Evolutionary conservation across 1,284 basidiomycete genomes (phyloP), one percentile per base, ranked within the genome.

Genomic region (Megacollybia platyphylla): DNA sequence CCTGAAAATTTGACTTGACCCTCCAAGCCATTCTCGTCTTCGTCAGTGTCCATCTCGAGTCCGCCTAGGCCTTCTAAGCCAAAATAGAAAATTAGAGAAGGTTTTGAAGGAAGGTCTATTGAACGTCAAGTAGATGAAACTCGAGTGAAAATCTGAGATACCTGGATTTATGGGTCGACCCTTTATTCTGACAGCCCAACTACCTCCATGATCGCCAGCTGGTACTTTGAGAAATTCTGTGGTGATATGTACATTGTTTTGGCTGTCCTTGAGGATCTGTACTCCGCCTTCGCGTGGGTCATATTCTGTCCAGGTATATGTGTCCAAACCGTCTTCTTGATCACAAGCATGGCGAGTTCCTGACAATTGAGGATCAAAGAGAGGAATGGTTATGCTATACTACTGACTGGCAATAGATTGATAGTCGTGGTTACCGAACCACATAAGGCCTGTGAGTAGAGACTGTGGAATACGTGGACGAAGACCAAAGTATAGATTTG

Each of bases 401-500:
- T 15, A 67, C 81, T 56, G 50, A 83, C 84, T 70, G 45, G 62
- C 59, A 45, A 87, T 66, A 24, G 83, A 79, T 54, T 78, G 67
- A 56, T 76, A 92, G 59, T 92, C 74, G 38, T 87, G 78, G 4
- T 84, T 79, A 18, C 89, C 86, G 59, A 87, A 87, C 91, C 92
- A 97, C 59, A 93, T 76, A 34, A 97, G 72, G 30, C 92, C 93
- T 2, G 86, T 87, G 78, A 93, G 76, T 24, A 96, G 70, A 9
- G 88, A 90, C 51, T 89, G 76, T 1, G 92, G 87, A 46, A 88
- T 63, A 36, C 81, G 74, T 15, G 92, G 87, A 37, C 88, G 70
- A 42, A 97, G 64, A 26, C 92, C 92, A 61, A 97, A 94, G 65
- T 96, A 97, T 26, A 96, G 71, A 54, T 90, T 88, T 1, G 92